phyloP scores from a whole-genome alignment of 306 rosid species.

The Rosa persica region DNA sequence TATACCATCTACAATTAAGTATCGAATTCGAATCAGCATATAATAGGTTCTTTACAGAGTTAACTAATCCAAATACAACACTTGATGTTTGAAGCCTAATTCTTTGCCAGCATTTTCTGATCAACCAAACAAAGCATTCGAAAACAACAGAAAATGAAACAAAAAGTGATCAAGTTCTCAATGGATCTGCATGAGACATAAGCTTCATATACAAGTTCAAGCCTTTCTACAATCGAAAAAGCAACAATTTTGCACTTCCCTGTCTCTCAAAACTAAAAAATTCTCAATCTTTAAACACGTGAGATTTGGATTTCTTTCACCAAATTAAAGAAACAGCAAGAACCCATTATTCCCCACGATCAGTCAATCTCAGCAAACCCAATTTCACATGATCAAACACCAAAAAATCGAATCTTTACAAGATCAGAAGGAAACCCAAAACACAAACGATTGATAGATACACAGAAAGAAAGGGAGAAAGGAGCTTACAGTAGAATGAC shows the following conservation, averaged over 20 bases:
- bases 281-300: not conserved
- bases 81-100: not conserved
- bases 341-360: slow-evolving; percentile 12
- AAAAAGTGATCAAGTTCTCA: not conserved
- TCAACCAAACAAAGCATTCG: not conserved
- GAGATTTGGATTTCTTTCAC: slow-evolving; percentile 12
- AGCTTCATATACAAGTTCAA: not conserved
- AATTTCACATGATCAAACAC: not conserved
- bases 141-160: not conserved
- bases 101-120: not conserved
- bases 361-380: not conserved
- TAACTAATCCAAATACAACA: not conserved
- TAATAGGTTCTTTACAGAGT: not conserved
- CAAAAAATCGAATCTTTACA: not conserved
- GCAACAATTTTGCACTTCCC: not conserved
- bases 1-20: slow-evolving; percentile 74
- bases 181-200: slow-evolving; percentile 1
- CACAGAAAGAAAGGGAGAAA: not conserved
- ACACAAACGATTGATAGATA: not conserved
- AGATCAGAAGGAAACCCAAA: not conserved
- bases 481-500: slow-evolving; percentile 68
- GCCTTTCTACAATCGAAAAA: not conserved
- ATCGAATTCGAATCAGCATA: slow-evolving; percentile 7
- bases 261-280: slow-evolving; percentile 5
- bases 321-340: not conserved